Conservation (phyloP, 805 yeast genomes). For the Nakazawaea sp. region DNA sequence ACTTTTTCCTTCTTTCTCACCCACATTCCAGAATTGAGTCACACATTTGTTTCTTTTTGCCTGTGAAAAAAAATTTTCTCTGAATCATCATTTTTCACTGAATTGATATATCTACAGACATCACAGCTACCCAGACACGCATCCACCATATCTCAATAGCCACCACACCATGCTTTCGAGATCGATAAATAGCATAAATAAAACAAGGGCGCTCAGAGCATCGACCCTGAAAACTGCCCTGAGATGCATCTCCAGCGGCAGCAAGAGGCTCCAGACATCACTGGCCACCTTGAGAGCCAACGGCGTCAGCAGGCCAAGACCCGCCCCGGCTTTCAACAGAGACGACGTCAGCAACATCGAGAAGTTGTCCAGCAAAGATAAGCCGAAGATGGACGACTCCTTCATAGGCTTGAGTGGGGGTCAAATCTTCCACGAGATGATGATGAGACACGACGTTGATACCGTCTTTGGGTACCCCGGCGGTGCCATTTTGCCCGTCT, state of each 20-base stretch:
- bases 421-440: conserved; percentile 97
- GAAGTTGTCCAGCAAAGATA: neutral
- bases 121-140: too few relatives aligned
- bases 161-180: conserved; percentile 3
- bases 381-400: conserved; percentile 60
- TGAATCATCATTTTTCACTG: too few relatives aligned
- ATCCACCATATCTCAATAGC: neutral
- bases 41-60: too few relatives aligned
- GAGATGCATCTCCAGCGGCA: neutral
- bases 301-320: neutral
- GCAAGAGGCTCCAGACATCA: neutral
- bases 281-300: neutral
- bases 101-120: too few relatives aligned
- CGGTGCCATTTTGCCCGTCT: conserved; percentile 97
- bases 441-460: conserved; percentile 92
- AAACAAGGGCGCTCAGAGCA: too few relatives aligned
- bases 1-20: too few relatives aligned
- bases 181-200: conserved; percentile 6
- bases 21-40: too few relatives aligned
- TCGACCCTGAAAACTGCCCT: neutral
- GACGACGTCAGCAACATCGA: neutral
- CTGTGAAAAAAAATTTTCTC: too few relatives aligned
- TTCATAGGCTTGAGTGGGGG: conserved; percentile 97
- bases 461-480: conserved; percentile 98
- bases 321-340: neutral